Evolutionary conservation across 768 basidiomycete species (phyloP), one percentile per base, ranked within the genome.

Genomic region (Rhodotorula taiwanensis): DNA sequence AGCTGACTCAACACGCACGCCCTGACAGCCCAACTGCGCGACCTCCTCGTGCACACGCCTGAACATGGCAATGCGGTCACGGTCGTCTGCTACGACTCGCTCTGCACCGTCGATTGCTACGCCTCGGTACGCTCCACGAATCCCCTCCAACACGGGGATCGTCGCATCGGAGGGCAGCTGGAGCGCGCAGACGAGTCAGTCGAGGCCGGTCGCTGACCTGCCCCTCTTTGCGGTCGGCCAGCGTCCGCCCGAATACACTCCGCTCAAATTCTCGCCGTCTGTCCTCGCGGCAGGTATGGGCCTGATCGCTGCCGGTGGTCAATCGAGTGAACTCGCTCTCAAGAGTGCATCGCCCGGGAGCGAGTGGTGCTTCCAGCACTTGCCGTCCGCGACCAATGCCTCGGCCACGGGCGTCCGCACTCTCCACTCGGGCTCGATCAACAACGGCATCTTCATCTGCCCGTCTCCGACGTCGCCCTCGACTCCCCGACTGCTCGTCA

Each of bases 361-460:
- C 18, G 39, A 39, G 11, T 69, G 69, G 67, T 67, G 43, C 39
- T 28, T 53, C 33, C 63, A 69, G 43, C 39, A 52, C 55, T 28
- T 55, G 9, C 62, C 59, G 5, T 21, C 47, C 34, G 16, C 48
- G 2, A 33, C 57, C 7, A 8, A 5, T 9, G 25, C 47, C 3
- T 39, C 31, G 33, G 11, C 43, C 39, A 28, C 33, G 49, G 55
- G 86, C 85, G 80, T 83, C 27, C 53, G 81, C 79, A 70, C 81
- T 61, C 75, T 74, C n/a, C 76, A 86, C 23, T 72, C 76, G 1
- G 85, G 84, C 10, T 86, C 86, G 13, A 90, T 90, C 74, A 89
- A 90, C 75, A 91, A 91, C 74, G 86, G 87, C 10, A 83, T 90
- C 28, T 70, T 79, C 60, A 78, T 89, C 59, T 83, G 84, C 14